These are phyloP conservation scores for Solanum bulbocastanum DNA, from an alignment of 257 asterid genomes.

Conservation along the genomic window DNA sequence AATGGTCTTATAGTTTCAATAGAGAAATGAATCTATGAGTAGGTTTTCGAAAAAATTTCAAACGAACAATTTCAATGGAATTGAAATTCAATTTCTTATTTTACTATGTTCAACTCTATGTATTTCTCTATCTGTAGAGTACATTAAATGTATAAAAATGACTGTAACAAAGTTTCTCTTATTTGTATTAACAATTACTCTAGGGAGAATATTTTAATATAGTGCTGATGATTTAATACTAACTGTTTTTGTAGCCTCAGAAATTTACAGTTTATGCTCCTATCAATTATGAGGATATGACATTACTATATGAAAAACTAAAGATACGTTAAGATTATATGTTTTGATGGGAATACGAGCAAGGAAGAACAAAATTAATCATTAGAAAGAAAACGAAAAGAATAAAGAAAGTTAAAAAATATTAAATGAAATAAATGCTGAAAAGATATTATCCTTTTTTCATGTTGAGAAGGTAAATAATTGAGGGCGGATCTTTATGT, in stretches of 20 bases:
- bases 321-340: too few relatives aligned
- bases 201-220: too few relatives aligned
- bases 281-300: too few relatives aligned
- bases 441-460: not conserved
- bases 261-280: too few relatives aligned
- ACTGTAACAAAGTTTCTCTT: not conserved
- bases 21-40: too few relatives aligned
- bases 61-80: too few relatives aligned
- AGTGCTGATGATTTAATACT: not conserved
- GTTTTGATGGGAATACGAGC: not conserved
- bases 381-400: not conserved
- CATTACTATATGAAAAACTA: too few relatives aligned
- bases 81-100: too few relatives aligned
- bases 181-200: not conserved
- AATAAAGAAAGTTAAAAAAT: not conserved
- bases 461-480: not conserved
- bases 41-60: too few relatives aligned
- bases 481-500: not conserved
- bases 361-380: not conserved
- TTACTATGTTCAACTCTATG: not conserved
- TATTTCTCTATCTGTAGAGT: not conserved
- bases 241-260: too few relatives aligned
- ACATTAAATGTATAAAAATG: not conserved
- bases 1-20: rapidly evolving
- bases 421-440: not conserved